Evolutionary conservation across 192 early-diverging fungal genomes (phyloP).

Genomic region (Coemansia brasiliensis): DNA sequence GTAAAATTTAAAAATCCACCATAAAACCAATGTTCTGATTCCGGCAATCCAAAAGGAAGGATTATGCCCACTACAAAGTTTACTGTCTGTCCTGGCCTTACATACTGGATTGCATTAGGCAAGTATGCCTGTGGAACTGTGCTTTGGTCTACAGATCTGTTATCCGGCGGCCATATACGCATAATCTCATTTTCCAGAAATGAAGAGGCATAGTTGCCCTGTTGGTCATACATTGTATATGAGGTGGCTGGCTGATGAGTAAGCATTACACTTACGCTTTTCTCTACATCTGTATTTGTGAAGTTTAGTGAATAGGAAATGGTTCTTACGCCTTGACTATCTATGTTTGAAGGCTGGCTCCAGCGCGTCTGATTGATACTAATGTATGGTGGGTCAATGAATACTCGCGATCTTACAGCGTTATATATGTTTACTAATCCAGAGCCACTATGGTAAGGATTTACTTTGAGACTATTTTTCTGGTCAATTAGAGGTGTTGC

Average conservation of each 20-base stretch:
- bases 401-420: conserved; percentile 56
- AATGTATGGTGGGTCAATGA: conserved; percentile 60
- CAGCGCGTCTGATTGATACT: conserved; percentile 40
- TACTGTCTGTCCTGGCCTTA: not conserved
- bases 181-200: not conserved
- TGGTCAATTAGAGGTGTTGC: conserved; percentile 4
- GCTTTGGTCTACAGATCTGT: not conserved
- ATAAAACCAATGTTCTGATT: conserved; percentile 4
- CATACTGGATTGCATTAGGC: not conserved
- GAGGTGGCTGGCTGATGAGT: not conserved
- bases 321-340: not conserved
- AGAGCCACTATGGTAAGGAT: conserved; percentile 56
- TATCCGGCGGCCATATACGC: conserved; percentile 2
- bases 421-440: conserved; percentile 75
- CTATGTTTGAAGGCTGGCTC: not conserved
- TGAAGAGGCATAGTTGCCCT: not conserved
- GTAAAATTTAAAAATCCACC: conserved; percentile 6
- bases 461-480: conserved; percentile 10
- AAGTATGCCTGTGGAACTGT: conserved; percentile 3
- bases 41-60: not conserved
- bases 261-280: conserved; percentile 3
- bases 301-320: not conserved
- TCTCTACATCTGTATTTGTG: not conserved
- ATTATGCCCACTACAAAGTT: conserved; percentile 2
- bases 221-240: not conserved